Conservation (phyloP, 2,329 filamentous ascomycete genomes). For the Epichloe coenophiala region DNA sequence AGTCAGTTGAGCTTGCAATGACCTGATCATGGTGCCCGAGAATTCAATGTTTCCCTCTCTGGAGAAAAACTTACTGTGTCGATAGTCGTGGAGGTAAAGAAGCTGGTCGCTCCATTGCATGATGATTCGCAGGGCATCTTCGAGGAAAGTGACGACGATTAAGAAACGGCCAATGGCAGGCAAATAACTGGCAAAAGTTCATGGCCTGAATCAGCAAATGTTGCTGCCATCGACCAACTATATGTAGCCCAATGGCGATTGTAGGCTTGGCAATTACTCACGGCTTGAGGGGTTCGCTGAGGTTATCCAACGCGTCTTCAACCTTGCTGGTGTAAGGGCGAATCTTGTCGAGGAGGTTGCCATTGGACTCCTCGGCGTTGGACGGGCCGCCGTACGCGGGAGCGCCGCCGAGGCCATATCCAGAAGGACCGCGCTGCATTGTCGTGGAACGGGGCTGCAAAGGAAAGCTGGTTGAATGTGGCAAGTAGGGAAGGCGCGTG, state of each 20-base stretch:
- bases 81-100: conserved; percentile 81
- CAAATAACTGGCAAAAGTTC: conserved; percentile 53
- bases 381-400: conserved; percentile 50
- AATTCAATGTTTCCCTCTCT: background rate
- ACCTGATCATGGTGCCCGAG: background rate
- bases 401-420: conserved; percentile 70
- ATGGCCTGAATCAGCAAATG: conserved; percentile 8
- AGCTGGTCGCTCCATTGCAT: conserved; percentile 97
- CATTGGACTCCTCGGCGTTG: conserved; percentile 42
- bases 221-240: background rate
- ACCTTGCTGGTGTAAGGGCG: conserved; percentile 96
- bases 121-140: conserved; percentile 89
- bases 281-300: conserved; percentile 90
- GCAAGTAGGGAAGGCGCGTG: background rate
- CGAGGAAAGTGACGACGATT: conserved; percentile 96
- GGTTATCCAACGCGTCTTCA: conserved; percentile 77
- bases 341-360: conserved; percentile 59
- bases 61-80: conserved; percentile 58
- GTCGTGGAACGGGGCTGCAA: background rate
- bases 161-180: conserved; percentile 92
- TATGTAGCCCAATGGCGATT: background rate
- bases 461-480: background rate
- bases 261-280: conserved; percentile 26
- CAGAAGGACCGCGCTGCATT: conserved; percentile 50
- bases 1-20: background rate